phyloP scores from a whole-genome alignment of 306 rosid species.

The Vigna radiata region DNA sequence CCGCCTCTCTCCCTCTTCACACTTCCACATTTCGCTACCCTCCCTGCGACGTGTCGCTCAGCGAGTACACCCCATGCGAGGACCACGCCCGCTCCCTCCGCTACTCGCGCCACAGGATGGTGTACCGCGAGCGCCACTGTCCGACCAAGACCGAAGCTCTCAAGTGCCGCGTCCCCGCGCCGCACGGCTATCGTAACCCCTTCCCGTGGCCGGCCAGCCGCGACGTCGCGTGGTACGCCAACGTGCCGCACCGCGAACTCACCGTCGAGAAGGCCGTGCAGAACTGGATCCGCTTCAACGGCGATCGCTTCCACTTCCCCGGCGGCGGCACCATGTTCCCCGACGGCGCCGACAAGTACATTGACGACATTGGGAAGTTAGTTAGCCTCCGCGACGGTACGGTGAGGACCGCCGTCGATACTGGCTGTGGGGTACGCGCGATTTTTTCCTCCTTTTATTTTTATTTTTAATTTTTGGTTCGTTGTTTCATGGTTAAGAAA shows the following conservation, averaged over 20 bases:
- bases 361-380: slow-evolving; percentile 68
- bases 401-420: slow-evolving; percentile 85
- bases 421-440: slow-evolving; percentile 93
- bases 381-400: slow-evolving; percentile 67
- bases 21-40: slow-evolving; percentile 30
- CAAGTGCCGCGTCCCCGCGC: slow-evolving; percentile 82
- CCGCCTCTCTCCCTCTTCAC: neutral
- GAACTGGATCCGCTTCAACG: slow-evolving; percentile 83
- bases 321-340: slow-evolving; percentile 97
- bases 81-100: slow-evolving; percentile 61
- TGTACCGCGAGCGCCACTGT: slow-evolving; percentile 84
- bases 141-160: slow-evolving; percentile 53
- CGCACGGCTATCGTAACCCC: slow-evolving; percentile 67
- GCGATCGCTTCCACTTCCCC: slow-evolving; percentile 71
- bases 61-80: slow-evolving; percentile 91
- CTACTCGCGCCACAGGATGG: slow-evolving; percentile 55
- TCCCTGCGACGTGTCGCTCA: slow-evolving; percentile 50
- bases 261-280: slow-evolving; percentile 94
- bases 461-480: neutral
- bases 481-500: neutral
- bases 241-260: slow-evolving; percentile 83
- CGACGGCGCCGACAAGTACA: slow-evolving; percentile 82
- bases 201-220: slow-evolving; percentile 79
- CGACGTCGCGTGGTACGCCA: slow-evolving; percentile 80
- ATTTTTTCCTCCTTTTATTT: too few species aligned